Evolutionary conservation across 2,329 filamentous ascomycete species (phyloP), one percentile per base, ranked within the genome.

Genomic region (Sclerotinia minor): DNA sequence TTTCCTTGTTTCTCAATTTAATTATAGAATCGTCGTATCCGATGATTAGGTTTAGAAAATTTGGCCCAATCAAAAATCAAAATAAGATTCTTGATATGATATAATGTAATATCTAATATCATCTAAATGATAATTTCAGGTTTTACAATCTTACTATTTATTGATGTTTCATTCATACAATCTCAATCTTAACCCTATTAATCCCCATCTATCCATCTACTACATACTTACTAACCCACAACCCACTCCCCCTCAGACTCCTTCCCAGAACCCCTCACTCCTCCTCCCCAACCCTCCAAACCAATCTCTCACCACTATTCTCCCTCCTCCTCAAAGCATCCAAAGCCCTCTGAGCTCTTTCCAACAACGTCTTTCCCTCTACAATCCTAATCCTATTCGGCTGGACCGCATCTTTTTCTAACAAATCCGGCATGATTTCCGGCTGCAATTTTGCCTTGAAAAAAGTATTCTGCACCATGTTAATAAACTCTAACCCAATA

Each of bases 391-490:
- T 74, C 47, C 72, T 75, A 72, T 83, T 81, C 15, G 81, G 80
- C 71, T 77, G 77, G 5, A 83, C 77, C 7, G 79, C 73, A 0
- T 79, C 76, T 17, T 78, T 67, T 9, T 73, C 77, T 44, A 84
- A 63, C n/a, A 76, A 49, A 0, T 50, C 69, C 6, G 73, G 73
- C 65, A 76, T 73, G 41, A 76, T 75, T 32, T 67, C 69, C 4
- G 71, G 50, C 61, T 76, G 74, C 5, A 76, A 67, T 47, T 17
- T 71, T 8, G 73, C 65, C 47, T 82, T 85, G 77, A 86, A 84
- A 54, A 84, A 80, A 21, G 82, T 78, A 69, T 88, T 87, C 82
- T 87, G 32, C n/a, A n/a, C 17, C 5, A 32, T 59, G n/a, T 6
- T 35, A 29, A 19, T 26, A 41, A 5, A 41, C 38, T 15, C n/a